phyloP scores from a whole-genome alignment of 1,139 yeast species.

The Oligophagozyma castellii region DNA sequence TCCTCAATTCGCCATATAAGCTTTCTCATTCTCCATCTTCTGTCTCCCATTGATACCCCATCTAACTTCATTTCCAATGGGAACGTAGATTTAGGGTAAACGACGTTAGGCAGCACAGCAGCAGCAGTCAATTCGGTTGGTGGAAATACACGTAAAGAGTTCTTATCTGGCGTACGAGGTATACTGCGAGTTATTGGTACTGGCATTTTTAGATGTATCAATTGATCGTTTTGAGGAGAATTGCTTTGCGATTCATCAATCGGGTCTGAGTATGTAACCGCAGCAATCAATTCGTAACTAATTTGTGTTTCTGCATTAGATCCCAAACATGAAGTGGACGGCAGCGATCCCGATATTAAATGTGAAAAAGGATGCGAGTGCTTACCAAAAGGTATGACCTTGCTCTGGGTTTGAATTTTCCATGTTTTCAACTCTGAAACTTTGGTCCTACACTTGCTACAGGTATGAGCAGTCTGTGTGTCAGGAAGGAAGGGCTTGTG shows the following conservation, averaged over 20 bases:
- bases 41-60: slow-evolving; percentile 45
- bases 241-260: slow-evolving; percentile 11
- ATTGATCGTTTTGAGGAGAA: slow-evolving; percentile 17
- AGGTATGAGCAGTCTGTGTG: slow-evolving; percentile 35
- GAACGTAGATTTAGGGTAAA: slow-evolving; percentile 77
- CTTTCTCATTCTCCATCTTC: slow-evolving; percentile 90
- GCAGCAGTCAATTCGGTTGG: slow-evolving; percentile 86
- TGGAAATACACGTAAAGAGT: slow-evolving; percentile 82
- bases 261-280: slow-evolving; percentile 33
- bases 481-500: slow-evolving; percentile 53
- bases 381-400: slow-evolving; percentile 44
- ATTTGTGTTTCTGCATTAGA: slow-evolving; percentile 42
- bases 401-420: slow-evolving; percentile 58
- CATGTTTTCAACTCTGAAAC: slow-evolving; percentile 64
- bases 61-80: slow-evolving; percentile 73
- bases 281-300: slow-evolving; percentile 62
- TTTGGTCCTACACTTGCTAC: slow-evolving; percentile 43
- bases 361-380: slow-evolving; percentile 95
- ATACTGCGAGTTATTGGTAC: slow-evolving; percentile 68
- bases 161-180: slow-evolving; percentile 70
- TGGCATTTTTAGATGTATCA: slow-evolving; percentile 45
- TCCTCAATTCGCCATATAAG: slow-evolving; percentile 88
- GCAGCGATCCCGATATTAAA: slow-evolving; percentile 77
- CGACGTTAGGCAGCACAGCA: slow-evolving; percentile 76
- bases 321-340: slow-evolving; percentile 61